Evolutionary conservation across 768 basidiomycete species (phyloP).

Genomic region (Macrolepiota dolichaula): DNA sequence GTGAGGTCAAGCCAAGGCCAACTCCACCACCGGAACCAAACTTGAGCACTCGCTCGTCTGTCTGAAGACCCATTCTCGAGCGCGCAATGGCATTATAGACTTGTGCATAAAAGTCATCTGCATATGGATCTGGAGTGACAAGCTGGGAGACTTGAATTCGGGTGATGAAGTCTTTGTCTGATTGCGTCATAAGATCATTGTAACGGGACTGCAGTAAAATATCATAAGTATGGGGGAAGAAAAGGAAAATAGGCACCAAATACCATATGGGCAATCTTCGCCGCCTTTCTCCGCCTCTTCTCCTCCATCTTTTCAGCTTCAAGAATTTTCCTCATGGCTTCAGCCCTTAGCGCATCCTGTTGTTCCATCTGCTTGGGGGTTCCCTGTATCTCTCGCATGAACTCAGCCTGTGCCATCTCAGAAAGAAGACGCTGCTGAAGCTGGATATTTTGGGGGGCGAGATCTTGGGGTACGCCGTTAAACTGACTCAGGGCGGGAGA

Average conservation of each 20-base stretch:
- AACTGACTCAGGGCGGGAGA: slow-evolving; percentile 40
- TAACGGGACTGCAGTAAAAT: slow-evolving; percentile 68
- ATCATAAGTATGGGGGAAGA: not conserved
- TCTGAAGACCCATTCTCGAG: slow-evolving; percentile 70
- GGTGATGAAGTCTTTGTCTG: slow-evolving; percentile 99
- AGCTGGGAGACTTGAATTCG: slow-evolving; percentile 98
- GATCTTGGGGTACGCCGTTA: slow-evolving; percentile 39
- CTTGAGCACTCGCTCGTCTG: slow-evolving; percentile 79
- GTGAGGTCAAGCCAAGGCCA: slow-evolving; percentile 75
- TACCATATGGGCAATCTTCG: slow-evolving; percentile 90
- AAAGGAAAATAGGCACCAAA: slow-evolving; percentile 15
- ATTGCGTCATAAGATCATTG: slow-evolving; percentile 95
- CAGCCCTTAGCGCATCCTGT: slow-evolving; percentile 68
- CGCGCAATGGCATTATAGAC: slow-evolving; percentile 86
- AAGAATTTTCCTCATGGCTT: slow-evolving; percentile 87
- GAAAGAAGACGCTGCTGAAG: slow-evolving; percentile 75
- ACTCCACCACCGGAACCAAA: slow-evolving; percentile 83
- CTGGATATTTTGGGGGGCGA: slow-evolving; percentile 60
- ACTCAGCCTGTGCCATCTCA: slow-evolving; percentile 71
- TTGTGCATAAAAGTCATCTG: slow-evolving; percentile 98
- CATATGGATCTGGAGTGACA: slow-evolving; percentile 94
- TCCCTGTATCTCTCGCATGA: slow-evolving; percentile 58
- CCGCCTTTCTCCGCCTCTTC: slow-evolving; percentile 73
- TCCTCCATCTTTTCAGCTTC: slow-evolving; percentile 89
- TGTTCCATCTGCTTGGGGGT: slow-evolving; percentile 41